phyloP scores from a whole-genome alignment of 2,329 filamentous ascomycete species.

The Stachybotrys chartarum region DNA sequence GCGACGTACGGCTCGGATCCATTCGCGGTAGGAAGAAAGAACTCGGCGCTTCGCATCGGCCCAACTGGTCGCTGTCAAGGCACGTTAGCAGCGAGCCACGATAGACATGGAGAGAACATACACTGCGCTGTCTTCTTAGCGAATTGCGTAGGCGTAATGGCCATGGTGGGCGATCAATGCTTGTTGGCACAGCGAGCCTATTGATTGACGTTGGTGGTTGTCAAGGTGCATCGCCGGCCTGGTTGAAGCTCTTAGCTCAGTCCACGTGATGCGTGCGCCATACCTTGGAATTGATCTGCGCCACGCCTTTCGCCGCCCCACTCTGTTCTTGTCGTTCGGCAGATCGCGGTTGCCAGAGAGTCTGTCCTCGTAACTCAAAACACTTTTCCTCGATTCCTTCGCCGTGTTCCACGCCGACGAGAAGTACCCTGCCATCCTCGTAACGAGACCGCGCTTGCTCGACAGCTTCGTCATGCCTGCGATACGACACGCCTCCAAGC shows the following conservation, averaged over 20 bases:
- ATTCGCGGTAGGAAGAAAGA: conserved; percentile 83
- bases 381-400: no score
- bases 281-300: conserved; percentile 9
- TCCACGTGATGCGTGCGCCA: conserved; percentile 21
- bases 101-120: conserved; percentile 34
- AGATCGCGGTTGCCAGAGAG: no score
- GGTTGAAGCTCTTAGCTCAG: conserved; percentile 12
- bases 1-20: conserved; percentile 84
- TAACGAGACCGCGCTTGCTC: no score
- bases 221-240: conserved; percentile 12
- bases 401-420: no score
- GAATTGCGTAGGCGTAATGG: conserved; percentile 90
- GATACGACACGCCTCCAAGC: conserved; percentile 66
- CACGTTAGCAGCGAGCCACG: conserved; percentile 24
- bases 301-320: conserved; percentile 12
- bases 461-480: conserved; percentile 54
- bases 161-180: conserved; percentile 53
- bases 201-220: conserved; percentile 22
- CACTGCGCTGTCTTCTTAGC: conserved; percentile 74
- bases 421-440: no score
- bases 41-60: conserved; percentile 81
- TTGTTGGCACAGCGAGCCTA: conserved; percentile 17
- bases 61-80: conserved; percentile 72
- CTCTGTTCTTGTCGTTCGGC: background rate
- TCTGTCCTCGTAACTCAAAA: no score